Percentiles rank a stretch among this genome's conserved stretches.
Conservation (phyloP, 805 yeast species). For the Cyberlindnera galapagoensis region DNA sequence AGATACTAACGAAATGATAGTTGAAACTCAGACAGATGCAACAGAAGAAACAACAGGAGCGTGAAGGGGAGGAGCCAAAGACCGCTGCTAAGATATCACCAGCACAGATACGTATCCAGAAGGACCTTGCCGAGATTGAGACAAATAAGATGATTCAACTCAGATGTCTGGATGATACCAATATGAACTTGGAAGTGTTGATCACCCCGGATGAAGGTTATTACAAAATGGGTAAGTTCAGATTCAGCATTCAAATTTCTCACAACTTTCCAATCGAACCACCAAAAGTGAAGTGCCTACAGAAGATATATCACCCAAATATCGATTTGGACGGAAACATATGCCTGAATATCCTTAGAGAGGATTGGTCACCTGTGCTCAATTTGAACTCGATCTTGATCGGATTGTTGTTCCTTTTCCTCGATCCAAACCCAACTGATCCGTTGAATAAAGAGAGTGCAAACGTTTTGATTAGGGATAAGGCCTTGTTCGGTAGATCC, state of each 20-base stretch:
- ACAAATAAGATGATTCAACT: slow-evolving; percentile 52
- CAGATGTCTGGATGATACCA: slow-evolving; percentile 43
- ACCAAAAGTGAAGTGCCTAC: slow-evolving; percentile 70
- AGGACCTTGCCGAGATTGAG: slow-evolving; percentile 65
- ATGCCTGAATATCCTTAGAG: slow-evolving; percentile 84
- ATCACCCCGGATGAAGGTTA: slow-evolving; percentile 68
- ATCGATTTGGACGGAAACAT: slow-evolving; percentile 87
- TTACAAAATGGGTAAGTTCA: slow-evolving; percentile 63
- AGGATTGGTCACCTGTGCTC: slow-evolving; percentile 95
- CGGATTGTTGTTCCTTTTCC: slow-evolving; percentile 77
- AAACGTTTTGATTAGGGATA: slow-evolving; percentile 40
- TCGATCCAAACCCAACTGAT: slow-evolving; percentile 88
- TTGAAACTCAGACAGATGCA: slow-evolving; percentile 55
- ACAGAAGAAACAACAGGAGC: slow-evolving; percentile 47
- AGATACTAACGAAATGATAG: slow-evolving; percentile 24
- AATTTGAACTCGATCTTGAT: slow-evolving; percentile 74
- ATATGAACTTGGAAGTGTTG: slow-evolving; percentile 51
- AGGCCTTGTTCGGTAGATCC: slow-evolving; percentile 43
- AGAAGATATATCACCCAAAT: slow-evolving; percentile 86
- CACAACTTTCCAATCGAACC: slow-evolving; percentile 87
- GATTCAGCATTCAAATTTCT: slow-evolving; percentile 58
- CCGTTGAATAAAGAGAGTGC: slow-evolving; percentile 94
- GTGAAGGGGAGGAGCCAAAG: slow-evolving; percentile 7
- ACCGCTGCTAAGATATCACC: slow-evolving; percentile 33
- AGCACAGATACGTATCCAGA: slow-evolving; percentile 72